Evolutionary conservation across 78 protist genomes (phyloP).

Genomic region (Anaeramoeba flamelloides): DNA sequence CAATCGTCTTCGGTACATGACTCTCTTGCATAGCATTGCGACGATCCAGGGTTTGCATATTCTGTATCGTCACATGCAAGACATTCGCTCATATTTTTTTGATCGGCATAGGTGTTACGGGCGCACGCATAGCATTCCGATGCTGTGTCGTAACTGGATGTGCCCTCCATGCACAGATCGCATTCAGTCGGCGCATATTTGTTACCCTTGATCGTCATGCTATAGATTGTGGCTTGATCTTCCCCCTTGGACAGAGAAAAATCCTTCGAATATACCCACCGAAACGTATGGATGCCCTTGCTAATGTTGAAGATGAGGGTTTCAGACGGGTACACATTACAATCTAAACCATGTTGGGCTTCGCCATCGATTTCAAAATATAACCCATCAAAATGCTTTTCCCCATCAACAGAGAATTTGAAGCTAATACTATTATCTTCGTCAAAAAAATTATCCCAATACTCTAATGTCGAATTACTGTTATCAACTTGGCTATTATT

Average conservation of each 20-base stretch:
- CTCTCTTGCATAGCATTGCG: background rate
- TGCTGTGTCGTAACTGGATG: background rate
- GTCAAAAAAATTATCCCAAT: too few relatives aligned
- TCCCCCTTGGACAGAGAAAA: background rate
- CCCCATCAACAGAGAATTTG: too few relatives aligned
- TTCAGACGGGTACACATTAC: too few relatives aligned
- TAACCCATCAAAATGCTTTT: too few relatives aligned
- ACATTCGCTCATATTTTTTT: background rate
- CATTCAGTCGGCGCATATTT: background rate
- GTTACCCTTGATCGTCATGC: background rate
- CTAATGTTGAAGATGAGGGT: background rate
- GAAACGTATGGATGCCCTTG: background rate
- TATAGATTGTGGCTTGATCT: background rate
- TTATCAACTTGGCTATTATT: too few relatives aligned
- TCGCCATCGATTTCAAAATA: too few relatives aligned
- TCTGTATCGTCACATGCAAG: background rate
- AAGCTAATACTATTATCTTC: too few relatives aligned
- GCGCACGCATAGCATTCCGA: background rate
- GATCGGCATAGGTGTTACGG: background rate
- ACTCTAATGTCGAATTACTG: too few relatives aligned
- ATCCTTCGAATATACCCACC: background rate
- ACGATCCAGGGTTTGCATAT: background rate
- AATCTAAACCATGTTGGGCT: too few relatives aligned
- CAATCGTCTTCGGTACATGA: background rate
- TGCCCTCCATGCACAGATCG: background rate